Percentiles rank a stretch among this genome's conserved stretches.
These are phyloP conservation scores for Sarocladium oryzae DNA, from an alignment of 2,329 filamentous ascomycete genomes.

Conservation along the genomic window DNA sequence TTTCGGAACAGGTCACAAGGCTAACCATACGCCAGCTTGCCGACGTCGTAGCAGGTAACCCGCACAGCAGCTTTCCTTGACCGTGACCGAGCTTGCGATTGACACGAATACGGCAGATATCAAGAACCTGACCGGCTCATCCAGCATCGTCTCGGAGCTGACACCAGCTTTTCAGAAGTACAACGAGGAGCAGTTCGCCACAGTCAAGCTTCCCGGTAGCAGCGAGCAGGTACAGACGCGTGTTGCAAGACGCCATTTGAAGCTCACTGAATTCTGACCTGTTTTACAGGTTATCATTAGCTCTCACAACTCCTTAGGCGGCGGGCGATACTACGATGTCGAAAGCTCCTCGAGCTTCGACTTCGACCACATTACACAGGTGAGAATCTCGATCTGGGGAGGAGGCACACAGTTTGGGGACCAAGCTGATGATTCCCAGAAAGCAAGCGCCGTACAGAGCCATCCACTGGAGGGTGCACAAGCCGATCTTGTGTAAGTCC, in stretches of 20 bases:
- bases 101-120: slow-evolving; percentile 57
- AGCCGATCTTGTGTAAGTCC: slow-evolving; percentile 68
- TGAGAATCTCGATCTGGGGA: slow-evolving; percentile 30
- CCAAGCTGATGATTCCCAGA: slow-evolving; percentile 40
- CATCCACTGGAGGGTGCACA: slow-evolving; percentile 71
- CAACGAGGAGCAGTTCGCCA: slow-evolving; percentile 89
- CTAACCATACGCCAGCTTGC: slow-evolving; percentile 54
- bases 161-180: slow-evolving; percentile 85
- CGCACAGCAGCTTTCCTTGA: slow-evolving; percentile 8
- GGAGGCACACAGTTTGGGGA: too few relatives aligned
- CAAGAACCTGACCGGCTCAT: slow-evolving; percentile 71
- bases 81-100: slow-evolving; percentile 11
- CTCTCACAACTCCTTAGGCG: slow-evolving; percentile 74
- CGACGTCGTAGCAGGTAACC: slow-evolving; percentile 84
- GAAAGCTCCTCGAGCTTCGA: slow-evolving; percentile 82
- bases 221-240: slow-evolving; percentile 47
- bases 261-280: not conserved
- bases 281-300: slow-evolving; percentile 68
- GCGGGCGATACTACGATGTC: slow-evolving; percentile 82
- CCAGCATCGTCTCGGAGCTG: slow-evolving; percentile 63
- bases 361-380: slow-evolving; percentile 79
- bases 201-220: slow-evolving; percentile 81
- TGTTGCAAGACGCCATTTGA: too few relatives aligned
- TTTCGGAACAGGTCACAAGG: slow-evolving; percentile 3
- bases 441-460: slow-evolving; percentile 76